Conservation (phyloP, 768 basidiomycete species). For the Xerocomus potaroensis region DNA sequence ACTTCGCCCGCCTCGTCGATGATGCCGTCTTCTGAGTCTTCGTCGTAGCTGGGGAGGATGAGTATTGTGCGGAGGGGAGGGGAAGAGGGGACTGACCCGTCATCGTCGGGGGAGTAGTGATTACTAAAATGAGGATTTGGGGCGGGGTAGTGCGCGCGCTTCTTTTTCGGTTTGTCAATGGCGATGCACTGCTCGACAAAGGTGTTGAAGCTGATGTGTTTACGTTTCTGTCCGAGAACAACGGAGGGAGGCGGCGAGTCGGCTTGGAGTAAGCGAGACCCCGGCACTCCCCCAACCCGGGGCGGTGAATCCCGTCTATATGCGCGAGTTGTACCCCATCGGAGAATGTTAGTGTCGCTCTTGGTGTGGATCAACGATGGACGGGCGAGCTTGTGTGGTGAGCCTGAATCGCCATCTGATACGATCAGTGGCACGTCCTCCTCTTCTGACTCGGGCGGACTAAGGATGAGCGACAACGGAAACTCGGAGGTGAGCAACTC, state of each 20-base stretch:
- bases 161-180: slow-evolving; percentile 66
- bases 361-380: slow-evolving; percentile 76
- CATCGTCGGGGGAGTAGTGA: slow-evolving; percentile 42
- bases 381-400: slow-evolving; percentile 22
- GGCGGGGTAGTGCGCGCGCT: slow-evolving; percentile 11
- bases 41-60: slow-evolving; percentile 50
- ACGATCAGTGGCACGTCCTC: slow-evolving; percentile 21
- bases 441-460: slow-evolving; percentile 55
- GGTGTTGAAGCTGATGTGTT: slow-evolving; percentile 96
- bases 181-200: slow-evolving; percentile 96
- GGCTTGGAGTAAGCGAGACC: slow-evolving; percentile 9
- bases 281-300: slow-evolving; percentile 36
- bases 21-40: slow-evolving; percentile 58
- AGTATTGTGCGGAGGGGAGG: neutral
- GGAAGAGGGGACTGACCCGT: slow-evolving; percentile 47
- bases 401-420: slow-evolving; percentile 20
- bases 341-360: slow-evolving; percentile 80
- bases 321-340: slow-evolving; percentile 44
- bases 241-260: slow-evolving; percentile 18
- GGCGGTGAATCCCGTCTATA: slow-evolving; percentile 69
- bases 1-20: slow-evolving; percentile 46
- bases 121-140: slow-evolving; percentile 24
- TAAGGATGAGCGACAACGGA: slow-evolving; percentile 58
- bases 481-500: slow-evolving; percentile 81
- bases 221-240: slow-evolving; percentile 48